These are phyloP conservation scores for Sarcodon aspratus DNA, from an alignment of 768 basidiomycete genomes.

Conservation along the genomic window DNA sequence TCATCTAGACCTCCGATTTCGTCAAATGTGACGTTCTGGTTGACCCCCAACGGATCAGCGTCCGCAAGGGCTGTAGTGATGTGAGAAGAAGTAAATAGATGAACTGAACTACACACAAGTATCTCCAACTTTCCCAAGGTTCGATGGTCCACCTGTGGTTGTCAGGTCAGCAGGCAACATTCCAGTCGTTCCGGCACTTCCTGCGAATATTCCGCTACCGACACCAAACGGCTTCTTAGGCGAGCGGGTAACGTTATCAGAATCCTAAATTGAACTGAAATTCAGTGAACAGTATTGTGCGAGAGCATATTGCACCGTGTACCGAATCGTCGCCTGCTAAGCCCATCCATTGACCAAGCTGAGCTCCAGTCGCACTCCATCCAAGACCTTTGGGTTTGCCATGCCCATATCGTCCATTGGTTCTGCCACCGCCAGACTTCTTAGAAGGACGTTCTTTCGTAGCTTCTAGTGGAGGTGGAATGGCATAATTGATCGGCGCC, in stretches of 20 bases:
- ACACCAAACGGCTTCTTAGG: constrained; percentile 56
- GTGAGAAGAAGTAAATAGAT: constrained; percentile 8
- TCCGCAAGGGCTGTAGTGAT: constrained; percentile 66
- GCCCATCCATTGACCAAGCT: constrained; percentile 70
- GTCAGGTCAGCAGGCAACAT: constrained; percentile 55
- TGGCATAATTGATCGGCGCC: constrained; percentile 63
- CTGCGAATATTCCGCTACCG: constrained; percentile 42
- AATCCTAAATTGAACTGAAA: constrained; percentile 37
- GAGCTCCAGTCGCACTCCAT: constrained; percentile 73
- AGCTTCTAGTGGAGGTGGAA: constrained; percentile 74
- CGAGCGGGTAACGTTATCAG: constrained; percentile 54
- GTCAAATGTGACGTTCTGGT: constrained; percentile 89
- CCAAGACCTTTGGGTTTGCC: constrained; percentile 41
- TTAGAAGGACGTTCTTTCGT: constrained; percentile 34
- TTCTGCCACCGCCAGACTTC: constrained; percentile 14
- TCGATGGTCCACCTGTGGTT: constrained; percentile 68
- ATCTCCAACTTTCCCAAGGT: constrained; percentile 77
- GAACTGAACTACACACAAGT: constrained; percentile 34
- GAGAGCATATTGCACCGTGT: constrained; percentile 2
- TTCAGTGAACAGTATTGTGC: neutral
- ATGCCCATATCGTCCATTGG: constrained; percentile 24
- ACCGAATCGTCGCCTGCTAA: constrained; percentile 59
- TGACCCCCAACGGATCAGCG: constrained; percentile 90
- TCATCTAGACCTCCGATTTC: constrained; percentile 94
- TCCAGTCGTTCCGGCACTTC: constrained; percentile 36